A percentile compares a stretch with the other conserved stretches of the same genome.
These are phyloP conservation scores for Suillus tomentosus DNA, from an alignment of 768 basidiomycete genomes.

Conservation along the genomic window DNA sequence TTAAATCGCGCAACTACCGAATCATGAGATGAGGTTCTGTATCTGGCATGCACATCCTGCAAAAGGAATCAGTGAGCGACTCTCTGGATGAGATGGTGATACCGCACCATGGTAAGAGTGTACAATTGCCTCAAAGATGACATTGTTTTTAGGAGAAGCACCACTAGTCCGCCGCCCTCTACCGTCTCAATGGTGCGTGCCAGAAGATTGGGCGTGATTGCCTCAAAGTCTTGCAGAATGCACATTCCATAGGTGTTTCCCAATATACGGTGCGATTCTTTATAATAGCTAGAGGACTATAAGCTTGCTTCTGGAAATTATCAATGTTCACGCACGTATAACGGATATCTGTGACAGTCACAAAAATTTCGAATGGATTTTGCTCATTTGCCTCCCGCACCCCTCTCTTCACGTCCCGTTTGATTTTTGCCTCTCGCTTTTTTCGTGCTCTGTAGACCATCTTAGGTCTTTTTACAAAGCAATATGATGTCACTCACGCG, in stretches of 20 bases:
- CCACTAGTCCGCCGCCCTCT: constrained; percentile 90
- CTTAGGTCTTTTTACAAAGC: not conserved
- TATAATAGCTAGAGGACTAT: constrained; percentile 73
- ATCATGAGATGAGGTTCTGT: constrained; percentile 89
- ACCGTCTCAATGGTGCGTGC: constrained; percentile 98
- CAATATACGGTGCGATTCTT: constrained; percentile 94
- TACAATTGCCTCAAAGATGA: constrained; percentile 88
- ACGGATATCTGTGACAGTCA: constrained; percentile 97
- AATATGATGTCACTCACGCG: constrained; percentile 50
- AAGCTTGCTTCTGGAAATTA: not conserved
- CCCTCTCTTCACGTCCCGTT: constrained; percentile 93
- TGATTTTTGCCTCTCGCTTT: constrained; percentile 96
- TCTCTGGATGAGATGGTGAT: not conserved
- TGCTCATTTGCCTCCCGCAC: constrained; percentile 94
- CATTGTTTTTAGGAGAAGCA: constrained; percentile 94
- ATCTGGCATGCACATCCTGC: constrained; percentile 94
- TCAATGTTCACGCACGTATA: constrained; percentile 74
- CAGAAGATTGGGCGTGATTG: constrained; percentile 94
- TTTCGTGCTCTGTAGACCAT: constrained; percentile 74
- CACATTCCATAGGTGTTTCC: constrained; percentile 99
- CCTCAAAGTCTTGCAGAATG: constrained; percentile 96
- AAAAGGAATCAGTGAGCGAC: not conserved
- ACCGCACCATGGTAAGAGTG: constrained; percentile 76
- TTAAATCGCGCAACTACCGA: constrained; percentile 94
- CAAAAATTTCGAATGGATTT: constrained; percentile 97